These are phyloP conservation scores for Aspergillus avenaceus DNA, from an alignment of 495 filamentous ascomycete species.

Conservation along the genomic window DNA sequence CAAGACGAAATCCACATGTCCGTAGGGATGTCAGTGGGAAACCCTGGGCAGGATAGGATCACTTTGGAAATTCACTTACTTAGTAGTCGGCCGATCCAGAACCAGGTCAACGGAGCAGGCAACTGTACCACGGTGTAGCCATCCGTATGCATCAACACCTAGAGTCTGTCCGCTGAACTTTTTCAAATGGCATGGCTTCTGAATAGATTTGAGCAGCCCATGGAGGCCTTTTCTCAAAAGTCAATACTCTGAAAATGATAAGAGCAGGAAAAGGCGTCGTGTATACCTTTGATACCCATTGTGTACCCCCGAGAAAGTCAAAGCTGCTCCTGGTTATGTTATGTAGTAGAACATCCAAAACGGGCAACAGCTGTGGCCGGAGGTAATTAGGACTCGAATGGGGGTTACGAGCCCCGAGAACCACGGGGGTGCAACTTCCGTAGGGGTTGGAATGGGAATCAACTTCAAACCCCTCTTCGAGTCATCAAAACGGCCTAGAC, in stretches of 20 bases:
- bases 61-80: constrained; percentile 42
- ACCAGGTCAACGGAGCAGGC: constrained; percentile 91
- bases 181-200: constrained; percentile 79
- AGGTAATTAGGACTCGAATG: constrained; percentile 5
- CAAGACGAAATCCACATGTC: constrained; percentile 90
- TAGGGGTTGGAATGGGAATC: neutral
- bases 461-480: neutral
- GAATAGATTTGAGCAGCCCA: constrained; percentile 91
- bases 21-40: constrained; percentile 25
- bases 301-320: constrained; percentile 31
- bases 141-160: constrained; percentile 94
- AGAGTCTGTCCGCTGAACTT: constrained; percentile 85
- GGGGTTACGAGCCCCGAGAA: neutral
- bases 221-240: constrained; percentile 63
- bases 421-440: constrained; percentile 4
- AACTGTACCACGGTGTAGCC: constrained; percentile 92
- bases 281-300: constrained; percentile 72
- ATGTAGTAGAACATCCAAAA: constrained; percentile 16
- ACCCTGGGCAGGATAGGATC: neutral
- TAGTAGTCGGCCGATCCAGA: constrained; percentile 78
- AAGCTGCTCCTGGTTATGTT: constrained; percentile 29
- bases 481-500: constrained; percentile 11
- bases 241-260: neutral
- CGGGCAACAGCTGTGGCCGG: constrained; percentile 14
- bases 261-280: neutral